phyloP scores from a whole-genome alignment of 1,284 basidiomycete genomes.

The Sutorius eximius region DNA sequence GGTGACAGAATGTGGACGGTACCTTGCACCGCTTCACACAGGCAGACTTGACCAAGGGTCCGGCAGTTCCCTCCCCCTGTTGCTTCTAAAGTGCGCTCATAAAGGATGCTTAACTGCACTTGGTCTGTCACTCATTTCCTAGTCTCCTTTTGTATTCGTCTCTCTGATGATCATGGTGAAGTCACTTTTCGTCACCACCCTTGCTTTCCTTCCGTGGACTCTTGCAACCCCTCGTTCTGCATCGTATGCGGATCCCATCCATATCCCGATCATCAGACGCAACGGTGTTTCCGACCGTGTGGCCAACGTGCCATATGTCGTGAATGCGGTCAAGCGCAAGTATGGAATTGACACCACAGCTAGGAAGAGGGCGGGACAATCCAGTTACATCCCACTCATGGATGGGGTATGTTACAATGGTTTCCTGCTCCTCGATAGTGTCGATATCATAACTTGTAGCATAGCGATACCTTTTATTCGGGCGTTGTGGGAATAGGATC shows the following conservation, averaged over 20 bases:
- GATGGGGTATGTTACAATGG: conserved; percentile 34
- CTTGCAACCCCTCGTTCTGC: conserved; percentile 8
- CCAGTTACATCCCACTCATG: conserved; percentile 26
- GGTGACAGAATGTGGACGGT: neutral
- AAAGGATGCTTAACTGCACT: neutral
- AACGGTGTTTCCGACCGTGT: conserved; percentile 7
- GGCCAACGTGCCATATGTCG: conserved; percentile 16
- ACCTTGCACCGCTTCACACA: neutral
- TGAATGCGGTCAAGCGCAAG: conserved; percentile 20
- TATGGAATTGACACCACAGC: conserved; percentile 16
- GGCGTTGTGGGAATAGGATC: conserved; percentile 46
- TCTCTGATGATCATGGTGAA: neutral
- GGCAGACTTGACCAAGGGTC: neutral
- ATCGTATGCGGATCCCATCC: conserved; percentile 12
- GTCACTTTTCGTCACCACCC: conserved; percentile 6
- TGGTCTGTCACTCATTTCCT: neutral
- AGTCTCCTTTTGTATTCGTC: no score
- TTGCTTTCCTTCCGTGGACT: conserved; percentile 7
- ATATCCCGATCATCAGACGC: conserved; percentile 26
- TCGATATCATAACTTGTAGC: conserved; percentile 4
- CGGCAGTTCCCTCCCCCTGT: no score
- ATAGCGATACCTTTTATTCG: conserved; percentile 44
- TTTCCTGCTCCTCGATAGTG: neutral
- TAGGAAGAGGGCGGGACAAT: conserved; percentile 6
- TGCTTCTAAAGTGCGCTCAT: neutral